Evolutionary conservation across 2,329 filamentous ascomycete genomes (phyloP).

Genomic region (Nothophoma quercina): DNA sequence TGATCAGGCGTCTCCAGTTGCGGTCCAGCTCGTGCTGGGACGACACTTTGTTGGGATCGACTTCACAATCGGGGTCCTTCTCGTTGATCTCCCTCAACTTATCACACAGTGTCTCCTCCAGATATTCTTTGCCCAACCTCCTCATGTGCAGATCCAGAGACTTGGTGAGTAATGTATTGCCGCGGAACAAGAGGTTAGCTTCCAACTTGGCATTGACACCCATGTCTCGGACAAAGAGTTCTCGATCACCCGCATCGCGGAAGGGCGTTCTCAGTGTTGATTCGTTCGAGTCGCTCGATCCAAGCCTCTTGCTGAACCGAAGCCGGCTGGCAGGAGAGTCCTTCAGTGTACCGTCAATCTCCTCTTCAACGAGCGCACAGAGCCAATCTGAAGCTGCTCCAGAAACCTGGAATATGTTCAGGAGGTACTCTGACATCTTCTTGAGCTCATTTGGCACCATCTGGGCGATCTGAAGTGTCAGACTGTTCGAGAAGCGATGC

Average conservation of each 20-base stretch:
- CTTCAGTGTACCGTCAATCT: conserved; percentile 91
- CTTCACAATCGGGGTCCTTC: conserved; percentile 89
- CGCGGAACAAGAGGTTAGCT: conserved; percentile 92
- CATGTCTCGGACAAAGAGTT: conserved; percentile 77
- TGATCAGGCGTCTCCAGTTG: conserved; percentile 81
- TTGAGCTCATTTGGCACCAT: conserved; percentile 80
- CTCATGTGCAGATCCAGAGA: conserved; percentile 96
- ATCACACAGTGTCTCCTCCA: conserved; percentile 85
- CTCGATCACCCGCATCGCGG: conserved; percentile 65
- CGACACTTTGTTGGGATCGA: conserved; percentile 82
- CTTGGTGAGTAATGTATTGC: conserved; percentile 93
- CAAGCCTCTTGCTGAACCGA: conserved; percentile 74
- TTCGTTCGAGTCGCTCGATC: conserved; percentile 73
- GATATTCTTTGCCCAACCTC: conserved; percentile 87
- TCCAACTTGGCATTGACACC: conserved; percentile 82
- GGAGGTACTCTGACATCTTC: conserved; percentile 80
- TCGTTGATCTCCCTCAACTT: conserved; percentile 91
- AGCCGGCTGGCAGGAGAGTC: conserved; percentile 74
- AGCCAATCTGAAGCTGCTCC: conserved; percentile 87
- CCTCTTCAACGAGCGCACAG: conserved; percentile 90
- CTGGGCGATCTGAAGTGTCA: conserved; percentile 85
- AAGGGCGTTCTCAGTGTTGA: conserved; percentile 49
- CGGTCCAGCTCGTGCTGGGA: conserved; percentile 75
- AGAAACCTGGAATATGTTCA: conserved; percentile 96
- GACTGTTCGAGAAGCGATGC: conserved; percentile 81